Evolutionary conservation across 2,329 filamentous ascomycete species (phyloP), one percentile per base, ranked within the genome.

Genomic region (Ceratocystis papillata): DNA sequence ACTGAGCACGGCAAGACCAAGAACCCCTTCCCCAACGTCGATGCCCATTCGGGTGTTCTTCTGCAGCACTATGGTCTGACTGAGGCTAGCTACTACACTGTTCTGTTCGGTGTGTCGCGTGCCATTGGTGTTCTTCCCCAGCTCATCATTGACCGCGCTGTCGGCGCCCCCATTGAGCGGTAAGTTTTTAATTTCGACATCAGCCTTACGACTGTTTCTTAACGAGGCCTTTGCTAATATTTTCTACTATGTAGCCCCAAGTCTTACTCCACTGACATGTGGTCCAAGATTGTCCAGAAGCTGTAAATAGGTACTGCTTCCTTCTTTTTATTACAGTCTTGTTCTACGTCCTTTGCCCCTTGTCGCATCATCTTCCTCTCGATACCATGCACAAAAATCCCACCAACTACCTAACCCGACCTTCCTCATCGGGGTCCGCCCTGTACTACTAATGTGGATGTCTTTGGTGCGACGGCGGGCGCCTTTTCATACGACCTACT

Each of bases 1-100:
- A 99, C 94, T 71, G 91, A 99, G 87, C 94, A 99, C 83, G 94
- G 94, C 82, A 99, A 99, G 90, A 97, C 93, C 84, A 97, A 97
- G 89, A 96, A 97, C 89, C 93, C 93, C 72, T 97, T 84, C 85
- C 94, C 94, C 79, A 97, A 97, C 83, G 92, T 97, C 75, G 93
- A 97, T 76, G 92, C 93, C 75, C 94, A 97, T 88, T 96, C 92
- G 41, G 94, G 94, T 84, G 94, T 99, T 72, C 90, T 99, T 71
- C 90, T 99, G 73, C 94, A 99, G 83, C 94, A 99, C 88, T 99
- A 99, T 81, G 94, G 94, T 75, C 83, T 99, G 77, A 97, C 89
- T 70, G 93, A 99, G 85, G 89, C 94, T 79, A 97, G 87, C 88
- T 99, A 95, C 88, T 99, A 99, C 89, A 99, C 94, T 70, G 94